Evolutionary conservation across 1,284 basidiomycete genomes (phyloP), one percentile per base, ranked within the genome.

Genomic region (Pseudozyma sp.): DNA sequence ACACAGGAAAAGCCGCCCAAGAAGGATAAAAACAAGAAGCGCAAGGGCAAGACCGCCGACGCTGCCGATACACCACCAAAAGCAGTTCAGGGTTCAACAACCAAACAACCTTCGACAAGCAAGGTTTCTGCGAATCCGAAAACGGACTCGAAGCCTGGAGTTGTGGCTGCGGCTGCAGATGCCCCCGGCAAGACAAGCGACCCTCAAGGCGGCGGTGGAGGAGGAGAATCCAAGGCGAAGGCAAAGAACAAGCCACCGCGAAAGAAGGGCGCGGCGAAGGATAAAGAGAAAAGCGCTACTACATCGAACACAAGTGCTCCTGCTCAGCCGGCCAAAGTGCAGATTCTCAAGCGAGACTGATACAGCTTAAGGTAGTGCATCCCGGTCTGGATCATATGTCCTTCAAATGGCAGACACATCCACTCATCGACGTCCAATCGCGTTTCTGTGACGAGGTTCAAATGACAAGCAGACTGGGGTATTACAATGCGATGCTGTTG

Each of bases 261-360:
- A 17, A 24, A 47, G 24, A 54, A 65, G 39, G 47, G 35, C 33
- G 30, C 13, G 14, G 19, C 31, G 19, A 54, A 65, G 35, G 39
- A 33, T 5, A 55, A 52, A 35, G 40, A 29, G 30, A 49, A 52
- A 14, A 31, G 8, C 35, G 35, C 35, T 37, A 14, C 35, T 37
- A 37, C 35, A 37, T 14, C 33, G n/a, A 46, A 54, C n/a, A 5
- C 54, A 13, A 16, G 35, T 9, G 5, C 55, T 9, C 10, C 29
- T 13, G 6, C 67, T 0, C 43, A 52, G 13, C 40, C 56, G 14
- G 13, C 42, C 30, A 70, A 70, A 42, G 9, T 70, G 7, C 68
- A 70, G 10, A 65, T 70, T 14, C 58, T 70, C 43, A 65, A 65
- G 13, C 62, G 68, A 7, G 68, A 70, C 4, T n/a, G 3, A 24